These are phyloP conservation scores for Xerocomus potaroensis DNA, from an alignment of 768 basidiomycete genomes.

Conservation along the genomic window DNA sequence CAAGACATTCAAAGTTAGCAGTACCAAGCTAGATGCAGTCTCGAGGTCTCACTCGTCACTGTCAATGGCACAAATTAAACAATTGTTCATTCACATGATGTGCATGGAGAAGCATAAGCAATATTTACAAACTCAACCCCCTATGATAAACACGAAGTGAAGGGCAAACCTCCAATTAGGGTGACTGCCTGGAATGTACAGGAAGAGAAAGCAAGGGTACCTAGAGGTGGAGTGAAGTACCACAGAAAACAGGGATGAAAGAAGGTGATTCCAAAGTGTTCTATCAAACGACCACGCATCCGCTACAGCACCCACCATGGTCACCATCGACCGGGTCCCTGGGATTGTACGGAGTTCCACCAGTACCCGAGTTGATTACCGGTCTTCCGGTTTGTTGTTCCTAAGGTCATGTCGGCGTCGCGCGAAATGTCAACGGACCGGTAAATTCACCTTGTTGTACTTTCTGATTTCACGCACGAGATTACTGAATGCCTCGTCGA, in stretches of 20 bases:
- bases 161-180: constrained; percentile 4
- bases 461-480: constrained; percentile 92
- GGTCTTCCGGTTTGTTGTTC: constrained; percentile 79
- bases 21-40: no score
- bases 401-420: constrained; percentile 32
- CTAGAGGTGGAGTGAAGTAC: constrained; percentile 2
- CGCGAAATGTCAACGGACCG: neutral
- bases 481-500: constrained; percentile 91
- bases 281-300: constrained; percentile 57
- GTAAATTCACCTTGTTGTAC: constrained; percentile 75
- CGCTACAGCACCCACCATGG: constrained; percentile 57
- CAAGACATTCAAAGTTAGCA: no score
- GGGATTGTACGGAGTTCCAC: constrained; percentile 43
- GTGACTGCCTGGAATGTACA: constrained; percentile 8
- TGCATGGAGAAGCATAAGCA: constrained; percentile 14
- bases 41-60: no score
- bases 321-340: constrained; percentile 50
- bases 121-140: constrained; percentile 24
- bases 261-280: constrained; percentile 9
- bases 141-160: constrained; percentile 8
- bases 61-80: constrained; percentile 4
- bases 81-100: neutral
- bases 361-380: constrained; percentile 41
- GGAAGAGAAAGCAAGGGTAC: constrained; percentile 6
- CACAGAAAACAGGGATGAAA: constrained; percentile 7